These are phyloP conservation scores for Dictyostelium capitatum DNA, from an alignment of 78 protist genomes.

Conservation along the genomic window DNA sequence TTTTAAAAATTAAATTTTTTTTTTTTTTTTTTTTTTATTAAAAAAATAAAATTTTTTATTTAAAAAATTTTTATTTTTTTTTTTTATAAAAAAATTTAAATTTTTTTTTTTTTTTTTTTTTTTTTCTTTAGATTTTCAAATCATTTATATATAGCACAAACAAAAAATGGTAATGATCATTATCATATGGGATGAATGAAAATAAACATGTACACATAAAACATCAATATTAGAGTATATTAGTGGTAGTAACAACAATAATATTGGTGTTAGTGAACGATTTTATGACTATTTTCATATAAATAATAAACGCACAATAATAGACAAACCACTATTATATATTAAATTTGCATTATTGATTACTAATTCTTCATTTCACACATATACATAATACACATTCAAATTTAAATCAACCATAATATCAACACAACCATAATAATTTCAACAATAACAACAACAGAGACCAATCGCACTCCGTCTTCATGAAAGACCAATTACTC, in stretches of 20 bases:
- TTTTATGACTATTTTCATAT: too few species aligned
- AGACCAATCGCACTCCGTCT: conserved; percentile 93
- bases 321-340: too few species aligned
- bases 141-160: neutral
- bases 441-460: too few species aligned
- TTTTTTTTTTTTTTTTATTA: neutral
- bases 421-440: too few species aligned
- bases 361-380: too few species aligned
- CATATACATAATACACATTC: too few species aligned
- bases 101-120: neutral
- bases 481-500: conserved; percentile 95
- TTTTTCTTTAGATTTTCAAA: neutral
- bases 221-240: neutral
- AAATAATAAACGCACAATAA: too few species aligned
- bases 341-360: too few species aligned
- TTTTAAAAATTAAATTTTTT: neutral
- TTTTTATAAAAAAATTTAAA: neutral
- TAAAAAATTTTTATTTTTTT: neutral
- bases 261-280: too few species aligned
- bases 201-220: neutral
- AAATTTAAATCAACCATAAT: too few species aligned
- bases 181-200: neutral
- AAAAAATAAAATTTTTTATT: neutral
- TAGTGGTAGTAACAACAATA: too few species aligned
- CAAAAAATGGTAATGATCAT: neutral